Base-by-base conservation (phyloP, 345 rosid species). In the Barbarea vulgaris region DNA sequence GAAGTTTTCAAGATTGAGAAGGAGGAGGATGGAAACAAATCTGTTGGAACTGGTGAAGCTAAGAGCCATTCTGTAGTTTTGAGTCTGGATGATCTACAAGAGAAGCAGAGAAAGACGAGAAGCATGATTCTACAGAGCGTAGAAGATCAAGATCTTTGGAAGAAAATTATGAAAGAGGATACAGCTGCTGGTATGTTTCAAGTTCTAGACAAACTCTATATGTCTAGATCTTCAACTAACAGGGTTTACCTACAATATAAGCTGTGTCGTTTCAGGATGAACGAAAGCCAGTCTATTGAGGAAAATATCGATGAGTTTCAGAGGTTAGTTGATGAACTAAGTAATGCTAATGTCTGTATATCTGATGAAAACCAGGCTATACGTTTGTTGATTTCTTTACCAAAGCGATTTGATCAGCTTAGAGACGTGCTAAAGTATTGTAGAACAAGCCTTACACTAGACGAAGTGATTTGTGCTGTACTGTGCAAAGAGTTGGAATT, bases 231-330 rank as follows among this genome's bases (percentile, higher is more conserved):
- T 25, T 17, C 55, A 7, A 10, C 22, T 64, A 64, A 17, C 37
- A 64, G 24, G 69, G 48, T 19, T 64, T 46, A 64, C 53, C 27
- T 51, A 34, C 30, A 24, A 10, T n/a, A 22, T 9, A 52, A 36
- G 60, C 60, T 67, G 33, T 14, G 7, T 22, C 14, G 33, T 14
- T 67, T 67, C 9, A 24, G 6, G 58, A 67, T 52, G 60, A 37
- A 36, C 22, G 72, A 51, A 36, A 67, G 60, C 14, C 33, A 9
- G 36, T 67, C 50, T 36, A 1, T 67, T 52, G 61, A 67, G 34
- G 50, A 13, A 36, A 36, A 36, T 17, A 52, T 67, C 15, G 72
- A 52, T 67, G 61, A 67, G 37, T 67, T 36, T 67, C 11, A 51
- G 72, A 17, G 36, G 3, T 24, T 67, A 42, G 7, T 52, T 36